Conservation (phyloP, 1,284 basidiomycete species). For the Taiwanofungus camphoratus region DNA sequence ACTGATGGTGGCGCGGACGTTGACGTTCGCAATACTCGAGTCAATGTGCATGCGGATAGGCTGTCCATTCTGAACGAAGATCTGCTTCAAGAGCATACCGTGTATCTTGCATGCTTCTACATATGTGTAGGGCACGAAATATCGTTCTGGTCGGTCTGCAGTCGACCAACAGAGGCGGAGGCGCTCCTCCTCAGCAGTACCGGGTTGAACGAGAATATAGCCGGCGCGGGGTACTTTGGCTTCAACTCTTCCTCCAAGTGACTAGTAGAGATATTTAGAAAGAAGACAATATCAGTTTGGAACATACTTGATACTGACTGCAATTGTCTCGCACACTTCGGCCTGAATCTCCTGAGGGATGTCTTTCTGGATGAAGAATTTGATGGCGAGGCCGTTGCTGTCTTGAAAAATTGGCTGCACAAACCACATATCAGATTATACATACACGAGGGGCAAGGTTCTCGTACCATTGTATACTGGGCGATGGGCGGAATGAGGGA, state of each 20-base stretch:
- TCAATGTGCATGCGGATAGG: slow-evolving; percentile 74
- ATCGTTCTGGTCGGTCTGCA: slow-evolving; percentile 60
- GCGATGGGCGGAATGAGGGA: slow-evolving; percentile 7
- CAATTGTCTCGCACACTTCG: slow-evolving; percentile 62
- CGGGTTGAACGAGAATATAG: slow-evolving; percentile 63
- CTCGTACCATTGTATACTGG: slow-evolving; percentile 20
- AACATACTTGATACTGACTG: slow-evolving; percentile 35
- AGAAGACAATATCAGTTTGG: neutral
- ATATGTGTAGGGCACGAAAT: slow-evolving; percentile 73
- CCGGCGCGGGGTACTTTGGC: slow-evolving; percentile 69
- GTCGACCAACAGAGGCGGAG: slow-evolving; percentile 64
- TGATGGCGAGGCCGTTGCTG: slow-evolving; percentile 54
- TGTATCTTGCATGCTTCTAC: slow-evolving; percentile 74
- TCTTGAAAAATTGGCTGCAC: slow-evolving; percentile 63
- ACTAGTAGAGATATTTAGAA: slow-evolving; percentile 32
- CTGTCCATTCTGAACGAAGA: slow-evolving; percentile 56
- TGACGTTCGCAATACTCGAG: slow-evolving; percentile 67
- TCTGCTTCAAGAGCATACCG: slow-evolving; percentile 63
- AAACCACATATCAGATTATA: neutral
- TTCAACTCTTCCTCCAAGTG: slow-evolving; percentile 69
- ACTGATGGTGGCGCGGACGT: slow-evolving; percentile 55
- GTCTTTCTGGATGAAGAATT: slow-evolving; percentile 78
- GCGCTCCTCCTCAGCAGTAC: slow-evolving; percentile 63
- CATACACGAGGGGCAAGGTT: neutral
- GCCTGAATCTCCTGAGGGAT: slow-evolving; percentile 61